Conservation (phyloP, 2,329 filamentous ascomycete species). For the Zymoseptoria crescenta region DNA sequence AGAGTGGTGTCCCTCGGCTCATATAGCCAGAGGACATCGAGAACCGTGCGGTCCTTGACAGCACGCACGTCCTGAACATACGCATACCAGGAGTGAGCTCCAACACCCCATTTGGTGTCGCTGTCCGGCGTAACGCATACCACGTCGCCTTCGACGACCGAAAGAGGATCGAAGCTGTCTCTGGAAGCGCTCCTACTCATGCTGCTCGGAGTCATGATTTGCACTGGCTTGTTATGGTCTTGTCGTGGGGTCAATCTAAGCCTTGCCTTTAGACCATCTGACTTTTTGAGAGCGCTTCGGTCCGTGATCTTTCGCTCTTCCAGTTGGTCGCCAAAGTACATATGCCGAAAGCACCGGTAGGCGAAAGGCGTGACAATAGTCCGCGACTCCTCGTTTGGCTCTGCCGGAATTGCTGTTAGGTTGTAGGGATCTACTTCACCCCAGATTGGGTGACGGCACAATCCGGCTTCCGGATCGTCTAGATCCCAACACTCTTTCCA, state of each 20-base stretch:
- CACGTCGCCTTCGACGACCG: conserved; percentile 42
- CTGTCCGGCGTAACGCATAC: conserved; percentile 42
- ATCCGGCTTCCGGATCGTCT: conserved; percentile 24
- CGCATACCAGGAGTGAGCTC: conserved; percentile 56
- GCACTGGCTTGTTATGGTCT: not conserved
- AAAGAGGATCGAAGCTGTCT: not conserved
- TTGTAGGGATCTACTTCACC: conserved; percentile 27
- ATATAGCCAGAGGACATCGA: conserved; percentile 70
- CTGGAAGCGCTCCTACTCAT: not conserved
- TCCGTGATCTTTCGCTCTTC: conserved; percentile 21
- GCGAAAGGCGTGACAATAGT: conserved; percentile 68
- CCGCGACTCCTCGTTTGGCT: conserved; percentile 19
- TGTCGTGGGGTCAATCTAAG: conserved; percentile 22
- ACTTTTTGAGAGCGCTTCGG: conserved; percentile 17
- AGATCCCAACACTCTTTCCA: conserved; percentile 56
- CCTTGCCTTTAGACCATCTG: conserved; percentile 13
- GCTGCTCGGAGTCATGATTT: not conserved
- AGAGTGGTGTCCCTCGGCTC: conserved; percentile 63
- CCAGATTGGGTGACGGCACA: conserved; percentile 31
- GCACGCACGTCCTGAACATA: conserved; percentile 54
- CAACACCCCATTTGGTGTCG: conserved; percentile 48
- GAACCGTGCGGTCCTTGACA: conserved; percentile 32
- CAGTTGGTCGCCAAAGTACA: conserved; percentile 52
- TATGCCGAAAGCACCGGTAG: conserved; percentile 54
- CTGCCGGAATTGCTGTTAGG: conserved; percentile 25